Evolutionary conservation across 495 filamentous ascomycete species (phyloP).

Genomic region (Hypomontagnella submonticulosa): DNA sequence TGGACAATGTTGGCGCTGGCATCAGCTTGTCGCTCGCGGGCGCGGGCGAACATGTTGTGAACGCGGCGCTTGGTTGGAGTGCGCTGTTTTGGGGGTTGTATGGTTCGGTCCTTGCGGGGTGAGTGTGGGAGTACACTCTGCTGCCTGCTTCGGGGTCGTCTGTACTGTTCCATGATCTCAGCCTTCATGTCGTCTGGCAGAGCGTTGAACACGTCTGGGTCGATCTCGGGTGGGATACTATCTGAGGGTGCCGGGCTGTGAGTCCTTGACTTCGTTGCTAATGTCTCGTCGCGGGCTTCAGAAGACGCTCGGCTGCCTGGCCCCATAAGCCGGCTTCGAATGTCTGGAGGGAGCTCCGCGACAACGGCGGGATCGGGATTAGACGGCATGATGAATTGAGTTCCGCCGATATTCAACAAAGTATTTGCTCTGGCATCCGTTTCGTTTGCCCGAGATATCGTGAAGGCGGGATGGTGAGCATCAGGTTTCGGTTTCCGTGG

Average conservation of each 20-base stretch:
- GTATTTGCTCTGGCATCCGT: slow-evolving; percentile 68
- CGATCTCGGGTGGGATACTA: slow-evolving; percentile 65
- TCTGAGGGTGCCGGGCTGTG: slow-evolving; percentile 55
- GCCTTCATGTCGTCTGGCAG: slow-evolving; percentile 85
- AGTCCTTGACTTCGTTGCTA: slow-evolving; percentile 42
- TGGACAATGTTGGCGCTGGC: slow-evolving; percentile 67
- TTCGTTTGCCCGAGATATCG: slow-evolving; percentile 63
- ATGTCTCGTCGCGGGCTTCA: slow-evolving; percentile 41
- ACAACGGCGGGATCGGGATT: slow-evolving; percentile 80
- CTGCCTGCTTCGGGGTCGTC: slow-evolving; percentile 43
- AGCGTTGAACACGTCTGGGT: slow-evolving; percentile 77
- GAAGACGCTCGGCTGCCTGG: slow-evolving; percentile 45
- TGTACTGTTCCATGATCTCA: slow-evolving; percentile 79
- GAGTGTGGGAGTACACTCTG: slow-evolving; percentile 66
- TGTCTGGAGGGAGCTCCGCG: slow-evolving; percentile 81
- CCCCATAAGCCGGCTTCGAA: slow-evolving; percentile 74
- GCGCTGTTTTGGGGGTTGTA: slow-evolving; percentile 61
- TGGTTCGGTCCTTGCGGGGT: slow-evolving; percentile 63
- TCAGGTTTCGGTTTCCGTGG: slow-evolving; percentile 69
- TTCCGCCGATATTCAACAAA: slow-evolving; percentile 80
- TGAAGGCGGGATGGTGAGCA: slow-evolving; percentile 62
- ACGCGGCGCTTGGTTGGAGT: slow-evolving; percentile 71
- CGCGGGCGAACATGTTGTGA: slow-evolving; percentile 56
- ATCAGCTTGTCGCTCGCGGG: slow-evolving; percentile 54
- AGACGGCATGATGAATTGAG: slow-evolving; percentile 87